Evolutionary conservation across 2,329 filamentous ascomycete genomes (phyloP).

Genomic region (Penicillium sclerotigenum): DNA sequence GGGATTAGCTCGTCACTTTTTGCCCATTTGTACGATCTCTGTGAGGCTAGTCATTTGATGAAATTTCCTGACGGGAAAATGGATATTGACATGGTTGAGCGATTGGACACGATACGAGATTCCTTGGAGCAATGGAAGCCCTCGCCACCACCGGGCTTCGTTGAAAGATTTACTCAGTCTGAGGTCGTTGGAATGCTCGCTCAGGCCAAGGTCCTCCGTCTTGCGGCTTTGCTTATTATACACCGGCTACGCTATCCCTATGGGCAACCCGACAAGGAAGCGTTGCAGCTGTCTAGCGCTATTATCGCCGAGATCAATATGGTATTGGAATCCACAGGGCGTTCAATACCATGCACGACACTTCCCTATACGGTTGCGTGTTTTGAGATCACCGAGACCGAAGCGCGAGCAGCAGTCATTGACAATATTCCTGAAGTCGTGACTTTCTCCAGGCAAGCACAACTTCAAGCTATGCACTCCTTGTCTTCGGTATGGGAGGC

Average conservation of each 20-base stretch:
- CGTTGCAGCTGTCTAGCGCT: not conserved
- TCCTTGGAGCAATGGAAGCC: conserved; percentile 8
- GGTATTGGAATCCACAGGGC: not conserved
- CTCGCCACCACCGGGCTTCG: not conserved
- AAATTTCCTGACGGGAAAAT: not conserved
- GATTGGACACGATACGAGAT: not conserved
- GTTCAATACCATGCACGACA: conserved; percentile 12
- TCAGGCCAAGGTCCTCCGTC: conserved; percentile 11
- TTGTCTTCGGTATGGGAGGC: conserved; percentile 7
- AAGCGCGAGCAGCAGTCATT: not conserved
- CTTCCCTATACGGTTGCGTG: conserved; percentile 13
- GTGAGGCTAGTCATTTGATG: not conserved
- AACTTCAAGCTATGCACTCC: not conserved
- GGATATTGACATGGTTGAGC: not conserved
- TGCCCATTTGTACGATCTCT: conserved; percentile 13
- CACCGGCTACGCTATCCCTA: conserved; percentile 11
- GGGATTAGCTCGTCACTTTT: conserved; percentile 13
- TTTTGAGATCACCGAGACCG: conserved; percentile 3
- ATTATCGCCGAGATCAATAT: conserved; percentile 14
- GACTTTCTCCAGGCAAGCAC: conserved; percentile 13
- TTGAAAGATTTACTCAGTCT: conserved; percentile 4
- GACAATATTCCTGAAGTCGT: not conserved
- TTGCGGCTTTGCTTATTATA: conserved; percentile 11
- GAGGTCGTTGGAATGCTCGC: conserved; percentile 10
- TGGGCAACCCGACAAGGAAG: conserved; percentile 3